phyloP scores from a whole-genome alignment of 345 rosid species.

The Dipteronia dyeriana region DNA sequence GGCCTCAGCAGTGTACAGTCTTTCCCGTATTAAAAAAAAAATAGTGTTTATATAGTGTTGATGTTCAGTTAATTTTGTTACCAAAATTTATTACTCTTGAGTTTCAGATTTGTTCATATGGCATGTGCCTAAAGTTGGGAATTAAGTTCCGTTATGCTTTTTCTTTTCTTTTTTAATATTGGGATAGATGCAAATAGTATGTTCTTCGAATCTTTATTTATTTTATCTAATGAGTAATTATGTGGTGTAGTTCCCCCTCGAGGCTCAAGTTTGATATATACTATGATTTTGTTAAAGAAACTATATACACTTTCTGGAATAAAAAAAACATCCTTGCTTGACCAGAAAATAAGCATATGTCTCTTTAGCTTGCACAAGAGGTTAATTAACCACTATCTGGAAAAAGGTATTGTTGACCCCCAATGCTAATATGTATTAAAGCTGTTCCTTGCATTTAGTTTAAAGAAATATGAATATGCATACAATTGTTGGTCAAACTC shows the following conservation, averaged over 20 bases:
- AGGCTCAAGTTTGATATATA: conserved; percentile 2
- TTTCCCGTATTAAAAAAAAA: background rate
- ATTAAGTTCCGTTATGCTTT: background rate
- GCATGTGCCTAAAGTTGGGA: background rate
- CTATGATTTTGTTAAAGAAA: background rate
- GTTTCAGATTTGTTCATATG: background rate
- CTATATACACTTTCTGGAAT: background rate
- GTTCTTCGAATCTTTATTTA: background rate
- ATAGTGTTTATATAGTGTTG: background rate
- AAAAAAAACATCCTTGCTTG: background rate
- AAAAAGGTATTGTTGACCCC: background rate
- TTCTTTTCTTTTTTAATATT: background rate
- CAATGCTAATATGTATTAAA: background rate
- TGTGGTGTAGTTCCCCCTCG: background rate
- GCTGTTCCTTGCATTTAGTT: background rate
- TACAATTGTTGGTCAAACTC: background rate
- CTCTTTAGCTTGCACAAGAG: background rate
- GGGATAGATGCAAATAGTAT: background rate
- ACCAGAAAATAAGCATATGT: background rate
- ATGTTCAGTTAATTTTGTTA: background rate
- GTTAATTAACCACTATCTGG: background rate
- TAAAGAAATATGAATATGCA: background rate
- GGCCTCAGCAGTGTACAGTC: background rate
- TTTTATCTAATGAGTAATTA: background rate
- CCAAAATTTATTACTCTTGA: background rate